Percentiles rank a stretch among this genome's conserved stretches.
Evolutionary conservation across 2,329 filamentous ascomycete species (phyloP).

Genomic region (Fusarium pilosicola): DNA sequence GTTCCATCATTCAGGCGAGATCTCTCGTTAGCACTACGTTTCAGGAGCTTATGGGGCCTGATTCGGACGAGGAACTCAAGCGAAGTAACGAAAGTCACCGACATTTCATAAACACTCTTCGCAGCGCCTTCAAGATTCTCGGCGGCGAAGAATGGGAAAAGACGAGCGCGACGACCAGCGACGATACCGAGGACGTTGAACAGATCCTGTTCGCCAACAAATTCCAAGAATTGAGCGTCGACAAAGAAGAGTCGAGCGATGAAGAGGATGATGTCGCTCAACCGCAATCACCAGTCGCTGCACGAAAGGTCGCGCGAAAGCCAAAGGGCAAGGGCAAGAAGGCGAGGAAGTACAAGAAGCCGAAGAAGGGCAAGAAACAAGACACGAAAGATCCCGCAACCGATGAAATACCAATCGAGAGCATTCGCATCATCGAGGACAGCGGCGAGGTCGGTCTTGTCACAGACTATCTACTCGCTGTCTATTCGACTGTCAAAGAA

Average conservation of each 20-base stretch:
- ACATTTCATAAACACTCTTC: slow-evolving; percentile 55
- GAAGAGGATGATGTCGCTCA: slow-evolving; percentile 2
- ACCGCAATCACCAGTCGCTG: background rate
- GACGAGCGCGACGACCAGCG: background rate
- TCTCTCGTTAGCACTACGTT: slow-evolving; percentile 45
- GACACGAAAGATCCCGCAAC: slow-evolving; percentile 36
- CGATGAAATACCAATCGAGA: slow-evolving; percentile 56
- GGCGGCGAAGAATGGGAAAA: slow-evolving; percentile 46
- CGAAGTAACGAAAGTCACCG: slow-evolving; percentile 54
- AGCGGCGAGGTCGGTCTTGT: slow-evolving; percentile 46
- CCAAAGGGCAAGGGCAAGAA: slow-evolving; percentile 4
- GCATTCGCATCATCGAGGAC: slow-evolving; percentile 54
- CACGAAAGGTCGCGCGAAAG: background rate
- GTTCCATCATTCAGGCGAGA: slow-evolving; percentile 52
- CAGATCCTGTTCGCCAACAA: slow-evolving; percentile 13
- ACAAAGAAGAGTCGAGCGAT: slow-evolving; percentile 1
- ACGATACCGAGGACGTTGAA: slow-evolving; percentile 36
- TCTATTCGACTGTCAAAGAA: slow-evolving; percentile 51
- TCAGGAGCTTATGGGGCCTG: slow-evolving; percentile 45
- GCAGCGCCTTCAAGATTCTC: slow-evolving; percentile 49
- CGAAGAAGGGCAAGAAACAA: slow-evolving; percentile 26
- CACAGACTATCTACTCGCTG: slow-evolving; percentile 57
- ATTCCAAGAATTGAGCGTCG: slow-evolving; percentile 23
- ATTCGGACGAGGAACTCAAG: slow-evolving; percentile 45
- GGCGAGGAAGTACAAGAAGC: slow-evolving; percentile 28